phyloP scores from a whole-genome alignment of 164 flowering plant species.

The Paratinospora sagittata region DNA sequence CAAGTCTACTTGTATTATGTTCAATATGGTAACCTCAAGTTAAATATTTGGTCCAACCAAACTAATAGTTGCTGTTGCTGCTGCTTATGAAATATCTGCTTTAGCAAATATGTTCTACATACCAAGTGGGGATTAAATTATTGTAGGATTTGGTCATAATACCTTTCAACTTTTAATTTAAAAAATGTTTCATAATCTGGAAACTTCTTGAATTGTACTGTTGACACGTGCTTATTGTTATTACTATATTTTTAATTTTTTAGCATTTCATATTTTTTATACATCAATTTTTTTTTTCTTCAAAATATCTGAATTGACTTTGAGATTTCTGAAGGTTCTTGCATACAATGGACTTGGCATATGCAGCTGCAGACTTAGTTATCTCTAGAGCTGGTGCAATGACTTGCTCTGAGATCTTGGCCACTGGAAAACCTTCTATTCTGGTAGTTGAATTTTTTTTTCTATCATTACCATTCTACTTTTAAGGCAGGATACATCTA shows the following conservation, averaged over 20 bases:
- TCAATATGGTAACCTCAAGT: neutral
- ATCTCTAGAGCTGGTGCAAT: conserved; percentile 83
- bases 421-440: conserved; percentile 74
- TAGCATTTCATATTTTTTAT: neutral
- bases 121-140: neutral
- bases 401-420: conserved; percentile 82
- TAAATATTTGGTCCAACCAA: neutral
- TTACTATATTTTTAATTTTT: no score
- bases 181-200: neutral
- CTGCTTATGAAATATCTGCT: neutral
- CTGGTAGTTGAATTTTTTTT: conserved; percentile 41
- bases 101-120: no score
- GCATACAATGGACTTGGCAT: conserved; percentile 69
- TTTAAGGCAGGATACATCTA: neutral
- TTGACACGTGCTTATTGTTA: neutral
- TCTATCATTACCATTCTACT: neutral
- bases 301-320: conserved; percentile 12
- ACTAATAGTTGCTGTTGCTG: neutral
- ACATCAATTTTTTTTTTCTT: neutral
- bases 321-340: conserved; percentile 47
- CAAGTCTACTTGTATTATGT: neutral
- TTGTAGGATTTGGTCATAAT: neutral
- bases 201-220: neutral
- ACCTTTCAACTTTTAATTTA: neutral
- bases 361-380: conserved; percentile 74